Evolutionary conservation across 257 asterid species (phyloP).

Genomic region (Nicotiana attenuata): DNA sequence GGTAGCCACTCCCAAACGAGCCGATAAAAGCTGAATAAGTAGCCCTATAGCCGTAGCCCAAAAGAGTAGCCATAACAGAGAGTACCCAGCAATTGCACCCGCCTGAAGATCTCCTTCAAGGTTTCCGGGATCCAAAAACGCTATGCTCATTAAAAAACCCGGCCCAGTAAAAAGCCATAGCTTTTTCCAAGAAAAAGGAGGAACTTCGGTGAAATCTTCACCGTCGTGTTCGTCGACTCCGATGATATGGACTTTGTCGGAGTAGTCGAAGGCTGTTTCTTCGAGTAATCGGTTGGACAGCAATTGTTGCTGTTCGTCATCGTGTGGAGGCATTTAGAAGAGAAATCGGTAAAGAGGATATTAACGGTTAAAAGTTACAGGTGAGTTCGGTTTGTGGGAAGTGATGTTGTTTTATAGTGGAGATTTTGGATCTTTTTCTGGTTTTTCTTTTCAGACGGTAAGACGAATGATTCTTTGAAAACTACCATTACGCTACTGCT

Average conservation of each 20-base stretch:
- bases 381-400: not conserved
- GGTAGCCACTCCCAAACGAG: slow-evolving; percentile 73
- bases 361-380: not conserved
- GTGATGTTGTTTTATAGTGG: not conserved
- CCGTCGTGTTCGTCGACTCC: slow-evolving; percentile 47
- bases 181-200: slow-evolving; percentile 78
- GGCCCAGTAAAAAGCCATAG: slow-evolving; percentile 87
- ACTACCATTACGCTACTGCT: not conserved
- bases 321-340: slow-evolving; percentile 22
- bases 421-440: not conserved
- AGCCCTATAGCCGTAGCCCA: slow-evolving; percentile 87
- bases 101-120: slow-evolving; percentile 85
- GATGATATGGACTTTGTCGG: slow-evolving; percentile 51
- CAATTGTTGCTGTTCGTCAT: slow-evolving; percentile 21
- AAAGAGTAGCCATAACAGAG: slow-evolving; percentile 64
- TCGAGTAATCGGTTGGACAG: slow-evolving; percentile 12
- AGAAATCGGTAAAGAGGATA: not conserved
- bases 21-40: slow-evolving; percentile 63
- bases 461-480: not conserved
- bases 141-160: slow-evolving; percentile 77
- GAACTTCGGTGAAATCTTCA: slow-evolving; percentile 35
- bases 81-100: slow-evolving; percentile 79
- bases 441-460: not conserved
- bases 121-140: slow-evolving; percentile 81
- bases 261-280: slow-evolving; percentile 49